Evolutionary conservation across 2,329 filamentous ascomycete genomes (phyloP), one percentile per base, ranked within the genome.

Genomic region (Aspergillus udagawae): DNA sequence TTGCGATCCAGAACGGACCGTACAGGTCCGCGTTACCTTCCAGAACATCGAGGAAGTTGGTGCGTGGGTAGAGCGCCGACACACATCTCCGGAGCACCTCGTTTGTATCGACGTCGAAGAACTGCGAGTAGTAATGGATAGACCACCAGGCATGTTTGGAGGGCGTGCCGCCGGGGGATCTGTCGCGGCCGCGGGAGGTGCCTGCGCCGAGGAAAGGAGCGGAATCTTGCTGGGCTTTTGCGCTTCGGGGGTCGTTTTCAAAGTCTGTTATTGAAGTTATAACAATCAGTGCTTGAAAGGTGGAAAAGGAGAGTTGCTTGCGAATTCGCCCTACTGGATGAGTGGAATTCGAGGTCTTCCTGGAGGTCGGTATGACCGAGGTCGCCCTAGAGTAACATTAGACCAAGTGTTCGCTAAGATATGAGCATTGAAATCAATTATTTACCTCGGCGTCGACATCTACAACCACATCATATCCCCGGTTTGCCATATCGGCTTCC

Each of bases 331-430:
- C 65, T 78, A 87, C 85, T 87, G 64, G 92, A 97, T 71, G 87
- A 90, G 82, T 99, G 94, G 80, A 99, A 99, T 83, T 97, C 94
- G 74, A 99, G 92, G 78, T 97, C 94, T 76, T 97, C 93, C 81
- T 97, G 92, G 25, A 99, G 88, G 76, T 99, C 94, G 56, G 94
- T 99, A 78, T 97, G 92, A 69, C 94, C 94, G 73, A 99, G 87
- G 78, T 99, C 94, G 70, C 93, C 93, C 92, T 97, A 73, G 58
- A 29, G 28, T 32, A 47, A 49, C 27, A 54, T 67, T 52, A 70
- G 61, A 29, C 35, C 17, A 29, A 49, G 4, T 3, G 27, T 42
- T 21, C 49, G n/a, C n/a, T 5, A 38, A 12, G 28, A 7, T 8
- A 14, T 44, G 47, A 52, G 12, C 29, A 17, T 42, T 21, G 29